phyloP scores from a whole-genome alignment of 2,329 filamentous ascomycete species.

The Talaromyces sp. region DNA sequence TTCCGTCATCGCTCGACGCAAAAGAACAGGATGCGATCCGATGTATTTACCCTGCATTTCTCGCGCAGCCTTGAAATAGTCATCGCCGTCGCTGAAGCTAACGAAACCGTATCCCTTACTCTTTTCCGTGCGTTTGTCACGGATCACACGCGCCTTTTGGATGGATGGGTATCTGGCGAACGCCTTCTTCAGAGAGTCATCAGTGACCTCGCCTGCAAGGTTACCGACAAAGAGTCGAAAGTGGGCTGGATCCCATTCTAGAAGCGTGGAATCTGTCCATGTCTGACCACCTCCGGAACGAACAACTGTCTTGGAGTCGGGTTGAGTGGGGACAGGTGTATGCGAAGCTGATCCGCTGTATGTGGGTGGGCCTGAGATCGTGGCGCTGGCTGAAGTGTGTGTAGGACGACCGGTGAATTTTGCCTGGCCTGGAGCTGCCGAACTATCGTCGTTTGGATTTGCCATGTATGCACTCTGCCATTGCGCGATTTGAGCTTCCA shows the following conservation, averaged over 20 bases:
- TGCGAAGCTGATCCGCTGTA: slow-evolving; percentile 29
- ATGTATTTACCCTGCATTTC: slow-evolving; percentile 99
- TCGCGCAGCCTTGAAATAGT: slow-evolving; percentile 92
- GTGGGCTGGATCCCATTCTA: slow-evolving; percentile 95
- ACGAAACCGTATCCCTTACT: slow-evolving; percentile 96
- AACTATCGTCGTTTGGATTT: slow-evolving; percentile 50
- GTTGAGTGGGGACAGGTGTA: slow-evolving; percentile 47
- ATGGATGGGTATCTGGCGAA: slow-evolving; percentile 85
- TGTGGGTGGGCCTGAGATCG: slow-evolving; percentile 42
- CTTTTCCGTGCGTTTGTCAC: slow-evolving; percentile 94
- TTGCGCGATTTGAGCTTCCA: slow-evolving; percentile 86
- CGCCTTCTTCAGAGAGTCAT: slow-evolving; percentile 90
- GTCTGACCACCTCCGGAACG: slow-evolving; percentile 85
- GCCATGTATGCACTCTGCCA: slow-evolving; percentile 87
- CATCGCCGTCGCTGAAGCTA: slow-evolving; percentile 89
- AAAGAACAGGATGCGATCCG: slow-evolving; percentile 85
- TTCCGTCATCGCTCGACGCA: slow-evolving; percentile 86
- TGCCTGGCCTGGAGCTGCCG: slow-evolving; percentile 27
- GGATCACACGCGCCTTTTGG: slow-evolving; percentile 86
- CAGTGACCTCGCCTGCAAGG: slow-evolving; percentile 92
- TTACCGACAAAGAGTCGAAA: slow-evolving; percentile 96
- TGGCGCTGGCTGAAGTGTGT: slow-evolving; percentile 39
- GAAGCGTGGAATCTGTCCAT: slow-evolving; percentile 82
- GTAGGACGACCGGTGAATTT: slow-evolving; percentile 41
- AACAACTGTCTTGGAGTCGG: slow-evolving; percentile 74